These are phyloP conservation scores for Globisporangium echinulatum DNA, from an alignment of 352 stramenopile species.

Conservation along the genomic window DNA sequence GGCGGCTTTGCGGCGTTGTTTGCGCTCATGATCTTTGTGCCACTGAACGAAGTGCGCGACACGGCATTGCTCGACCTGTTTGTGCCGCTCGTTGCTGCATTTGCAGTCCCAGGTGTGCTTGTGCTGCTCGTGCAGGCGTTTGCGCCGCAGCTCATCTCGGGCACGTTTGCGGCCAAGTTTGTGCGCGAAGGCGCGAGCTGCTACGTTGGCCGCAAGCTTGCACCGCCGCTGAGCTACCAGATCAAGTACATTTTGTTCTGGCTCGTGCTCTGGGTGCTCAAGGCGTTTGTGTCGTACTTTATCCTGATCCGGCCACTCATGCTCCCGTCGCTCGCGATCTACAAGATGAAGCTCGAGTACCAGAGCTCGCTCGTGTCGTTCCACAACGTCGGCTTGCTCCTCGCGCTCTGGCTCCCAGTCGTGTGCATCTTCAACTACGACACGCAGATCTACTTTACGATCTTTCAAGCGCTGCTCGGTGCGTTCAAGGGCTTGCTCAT, in stretches of 20 bases:
- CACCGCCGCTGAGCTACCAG: slow-evolving; percentile 43
- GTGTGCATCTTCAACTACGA: slow-evolving; percentile 78
- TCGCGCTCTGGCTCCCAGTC: slow-evolving; percentile 58
- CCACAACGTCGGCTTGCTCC: slow-evolving; percentile 65
- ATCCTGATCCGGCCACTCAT: slow-evolving; percentile 59
- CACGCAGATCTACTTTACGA: slow-evolving; percentile 78
- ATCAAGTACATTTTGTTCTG: slow-evolving; percentile 68
- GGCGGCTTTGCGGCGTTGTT: slow-evolving; percentile 50
- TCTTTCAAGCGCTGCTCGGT: slow-evolving; percentile 61
- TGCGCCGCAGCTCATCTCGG: slow-evolving; percentile 39
- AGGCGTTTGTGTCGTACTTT: slow-evolving; percentile 60
- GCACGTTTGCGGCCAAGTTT: slow-evolving; percentile 64
- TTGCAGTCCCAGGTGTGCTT: slow-evolving; percentile 40
- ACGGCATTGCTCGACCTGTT: slow-evolving; percentile 39
- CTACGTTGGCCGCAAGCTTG: slow-evolving; percentile 66
- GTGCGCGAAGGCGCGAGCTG: slow-evolving; percentile 64
- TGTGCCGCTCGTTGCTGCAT: slow-evolving; percentile 32
- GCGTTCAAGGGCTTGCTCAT: slow-evolving; percentile 63
- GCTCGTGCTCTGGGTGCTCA: slow-evolving; percentile 47
- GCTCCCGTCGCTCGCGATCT: slow-evolving; percentile 62
- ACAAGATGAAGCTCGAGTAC: slow-evolving; percentile 64
- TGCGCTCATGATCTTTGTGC: slow-evolving; percentile 54
- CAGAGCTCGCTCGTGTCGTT: slow-evolving; percentile 64
- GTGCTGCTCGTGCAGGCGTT: slow-evolving; percentile 48
- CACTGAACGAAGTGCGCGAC: slow-evolving; percentile 37